Base-by-base conservation (phyloP, 495 filamentous ascomycete species). In the Tetracladium setigerum region DNA sequence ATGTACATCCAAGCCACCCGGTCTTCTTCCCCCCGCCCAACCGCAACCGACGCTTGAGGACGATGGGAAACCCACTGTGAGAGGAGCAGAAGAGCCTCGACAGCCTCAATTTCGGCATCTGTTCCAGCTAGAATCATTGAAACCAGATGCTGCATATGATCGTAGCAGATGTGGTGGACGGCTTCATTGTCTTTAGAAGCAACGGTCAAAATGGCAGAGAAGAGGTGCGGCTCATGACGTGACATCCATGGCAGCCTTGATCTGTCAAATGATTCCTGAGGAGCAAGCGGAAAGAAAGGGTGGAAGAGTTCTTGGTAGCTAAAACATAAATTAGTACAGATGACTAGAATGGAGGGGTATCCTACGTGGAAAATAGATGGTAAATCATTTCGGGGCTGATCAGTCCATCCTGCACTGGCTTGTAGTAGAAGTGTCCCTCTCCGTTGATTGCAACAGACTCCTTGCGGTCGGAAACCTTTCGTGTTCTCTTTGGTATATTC, bases 1-100 rank as follows among this genome's bases (percentile, higher is more conserved):
- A 82, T 76, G 57, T 82, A 79, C 79, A 82, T 82, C 80, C 80
- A 84, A 3, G 77, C 76, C 30, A 78, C 77, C 35, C 78, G 70
- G 52, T 84, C 80, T 59, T 84, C 80, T 59, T 82, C 77, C 9
- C 79, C 80, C 24, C 76, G 68, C 0, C 80, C 80, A 12, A 82
- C 76, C 14, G 72, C 65, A 48, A 76, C 73, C 51, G 71, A 47
- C 36, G 64, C 67, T 13, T 74, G 67, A 5, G 75, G 65, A 4
- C 74, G 73, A 31, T 82, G 79, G 0, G 79, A 79, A 32, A 78
- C 78, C 78, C 78, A 82, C 55, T 83, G 79, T 1, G 79, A 79
- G 12, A 82, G 67, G 9, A 83, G 56, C 8, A 83, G 66, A 7
- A 83, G 62, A 18, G 79, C 74, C 55, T 83, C 78, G n/a, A 82